Evolutionary conservation across 1,284 basidiomycete species (phyloP).

Genomic region (Meripilus lineatus): DNA sequence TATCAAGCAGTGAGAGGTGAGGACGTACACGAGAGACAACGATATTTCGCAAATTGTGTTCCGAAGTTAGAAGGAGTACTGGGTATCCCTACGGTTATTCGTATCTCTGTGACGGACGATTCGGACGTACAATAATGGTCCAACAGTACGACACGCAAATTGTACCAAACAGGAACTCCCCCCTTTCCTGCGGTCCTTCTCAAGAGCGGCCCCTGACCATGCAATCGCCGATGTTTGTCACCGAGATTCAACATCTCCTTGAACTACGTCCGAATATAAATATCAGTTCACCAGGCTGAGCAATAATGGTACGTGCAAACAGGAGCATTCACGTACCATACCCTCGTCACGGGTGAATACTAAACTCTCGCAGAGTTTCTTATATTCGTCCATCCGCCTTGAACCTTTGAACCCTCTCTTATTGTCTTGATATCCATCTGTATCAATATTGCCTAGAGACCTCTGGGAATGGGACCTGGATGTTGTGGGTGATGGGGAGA

Average conservation of each 20-base stretch:
- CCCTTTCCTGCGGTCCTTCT: conserved; percentile 52
- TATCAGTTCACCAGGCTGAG: too few relatives aligned
- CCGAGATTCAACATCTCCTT: conserved; percentile 69
- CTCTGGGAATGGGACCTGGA: too few relatives aligned
- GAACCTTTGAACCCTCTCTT: conserved; percentile 83
- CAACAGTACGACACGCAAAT: conserved; percentile 62
- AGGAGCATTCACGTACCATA: conserved; percentile 41
- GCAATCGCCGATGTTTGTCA: conserved; percentile 64
- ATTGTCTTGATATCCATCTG: too few relatives aligned
- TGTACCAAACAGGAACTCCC: conserved; percentile 59
- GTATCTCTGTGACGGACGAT: neutral
- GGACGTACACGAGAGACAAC: conserved; percentile 60
- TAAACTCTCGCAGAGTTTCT: conserved; percentile 70
- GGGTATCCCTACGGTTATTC: conserved; percentile 8
- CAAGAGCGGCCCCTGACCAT: conserved; percentile 58
- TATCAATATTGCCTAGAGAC: too few relatives aligned
- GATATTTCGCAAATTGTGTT: conserved; percentile 45
- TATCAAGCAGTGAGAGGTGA: neutral
- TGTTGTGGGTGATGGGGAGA: too few relatives aligned
- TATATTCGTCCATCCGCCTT: conserved; percentile 79
- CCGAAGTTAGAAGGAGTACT: conserved; percentile 65
- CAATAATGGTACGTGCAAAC: neutral
- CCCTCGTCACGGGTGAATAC: conserved; percentile 73
- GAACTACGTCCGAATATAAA: too few relatives aligned
- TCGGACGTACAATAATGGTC: conserved; percentile 65